These are phyloP conservation scores for Quercus dentata DNA, from an alignment of 306 rosid genomes.

Conservation along the genomic window DNA sequence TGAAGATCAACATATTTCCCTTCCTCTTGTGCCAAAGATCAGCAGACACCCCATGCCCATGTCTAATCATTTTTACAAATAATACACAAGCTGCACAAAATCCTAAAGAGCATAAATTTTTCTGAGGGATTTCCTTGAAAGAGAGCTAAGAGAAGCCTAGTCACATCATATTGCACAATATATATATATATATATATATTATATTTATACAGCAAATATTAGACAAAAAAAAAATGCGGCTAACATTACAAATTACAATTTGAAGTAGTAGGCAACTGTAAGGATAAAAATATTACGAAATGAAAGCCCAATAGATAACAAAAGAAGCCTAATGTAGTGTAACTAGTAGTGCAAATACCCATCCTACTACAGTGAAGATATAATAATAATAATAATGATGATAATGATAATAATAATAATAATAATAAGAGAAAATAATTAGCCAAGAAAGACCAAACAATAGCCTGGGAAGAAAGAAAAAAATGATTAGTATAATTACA, in stretches of 20 bases:
- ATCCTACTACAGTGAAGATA: neutral
- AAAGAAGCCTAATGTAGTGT: neutral
- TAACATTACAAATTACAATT: no score
- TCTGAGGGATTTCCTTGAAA: neutral
- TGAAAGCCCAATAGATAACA: neutral
- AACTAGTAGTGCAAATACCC: neutral
- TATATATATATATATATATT: no score
- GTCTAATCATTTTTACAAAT: no score
- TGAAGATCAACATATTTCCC: no score
- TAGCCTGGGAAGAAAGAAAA: conserved; percentile 27
- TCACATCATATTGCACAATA: neutral
- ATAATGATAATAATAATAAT: no score
- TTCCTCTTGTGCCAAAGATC: no score
- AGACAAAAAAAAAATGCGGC: neutral
- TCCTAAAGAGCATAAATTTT: no score
- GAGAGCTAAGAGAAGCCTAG: neutral
- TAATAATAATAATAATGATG: no score
- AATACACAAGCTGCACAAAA: no score
- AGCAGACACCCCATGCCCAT: no score
- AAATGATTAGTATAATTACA: neutral
- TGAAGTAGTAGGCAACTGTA: no score
- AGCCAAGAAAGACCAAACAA: conserved; percentile 58
- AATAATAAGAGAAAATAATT: neutral
- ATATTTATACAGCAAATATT: neutral
- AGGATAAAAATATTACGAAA: neutral